phyloP scores from a whole-genome alignment of 441 rosid genomes.

The Croton laevigatus region DNA sequence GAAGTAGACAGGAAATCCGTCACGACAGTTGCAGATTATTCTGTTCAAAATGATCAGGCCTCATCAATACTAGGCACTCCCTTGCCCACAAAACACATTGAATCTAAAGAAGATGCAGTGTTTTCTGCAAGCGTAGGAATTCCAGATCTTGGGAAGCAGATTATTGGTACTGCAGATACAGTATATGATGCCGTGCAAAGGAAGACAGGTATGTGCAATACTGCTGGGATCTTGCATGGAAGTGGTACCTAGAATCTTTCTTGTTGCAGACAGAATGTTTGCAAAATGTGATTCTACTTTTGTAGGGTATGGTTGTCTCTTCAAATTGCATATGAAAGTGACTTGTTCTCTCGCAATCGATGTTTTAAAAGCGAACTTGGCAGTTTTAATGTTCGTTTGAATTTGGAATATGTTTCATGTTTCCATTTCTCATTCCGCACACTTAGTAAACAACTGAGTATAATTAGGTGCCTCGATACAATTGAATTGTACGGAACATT shows the following conservation, averaged over 20 bases:
- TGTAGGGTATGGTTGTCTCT: background rate
- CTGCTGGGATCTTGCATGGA: background rate
- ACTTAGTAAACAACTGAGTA: background rate
- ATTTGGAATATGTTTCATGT: background rate
- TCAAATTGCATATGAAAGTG: background rate
- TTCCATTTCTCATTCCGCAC: background rate
- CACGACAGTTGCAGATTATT: background rate
- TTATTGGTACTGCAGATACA: background rate
- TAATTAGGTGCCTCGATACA: background rate
- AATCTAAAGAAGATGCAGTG: slow-evolving; percentile 5
- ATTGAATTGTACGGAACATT: background rate
- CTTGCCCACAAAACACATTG: background rate
- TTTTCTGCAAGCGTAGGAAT: slow-evolving; percentile 16
- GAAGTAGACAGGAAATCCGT: background rate
- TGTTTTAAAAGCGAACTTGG: background rate
- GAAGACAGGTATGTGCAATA: slow-evolving; percentile 16
- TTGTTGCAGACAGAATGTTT: background rate
- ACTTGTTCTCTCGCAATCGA: background rate
- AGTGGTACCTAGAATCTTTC: background rate
- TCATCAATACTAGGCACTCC: slow-evolving; percentile 6
- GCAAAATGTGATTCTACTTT: background rate
- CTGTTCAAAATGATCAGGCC: slow-evolving; percentile 3
- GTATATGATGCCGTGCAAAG: background rate
- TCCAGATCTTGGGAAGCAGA: background rate
- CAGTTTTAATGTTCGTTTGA: background rate